Evolutionary conservation across 306 rosid genomes (phyloP), one percentile per base, ranked within the genome.

Genomic region (Morella rubra): DNA sequence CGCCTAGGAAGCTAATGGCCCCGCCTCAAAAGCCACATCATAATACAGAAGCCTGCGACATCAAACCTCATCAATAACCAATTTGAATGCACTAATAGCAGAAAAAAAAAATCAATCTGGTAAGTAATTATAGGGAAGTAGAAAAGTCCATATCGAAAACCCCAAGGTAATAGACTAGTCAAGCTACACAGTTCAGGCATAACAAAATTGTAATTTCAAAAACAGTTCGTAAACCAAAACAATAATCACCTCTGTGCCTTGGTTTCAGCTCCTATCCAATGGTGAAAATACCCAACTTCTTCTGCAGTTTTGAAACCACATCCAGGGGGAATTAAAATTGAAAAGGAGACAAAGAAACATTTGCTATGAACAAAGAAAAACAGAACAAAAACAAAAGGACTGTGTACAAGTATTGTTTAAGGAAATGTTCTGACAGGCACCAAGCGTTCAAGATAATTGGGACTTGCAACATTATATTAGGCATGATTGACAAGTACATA

Each of bases 31-130:
- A 71, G 50, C 71, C 75, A 64, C 75, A 46, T 41, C 5, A 8
- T 41, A 50, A 55, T 51, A 53, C 78, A 72, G 66, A 64, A 66
- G 3, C 47, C 50, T 72, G 82, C 58, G 15, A 65, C 52, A 50
- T 6, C 24, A 78, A 72, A 44, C 32, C 64, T 18, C 55, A 22
- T 73, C 52, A 40, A 69, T 22, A 68, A 70, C 13, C 41, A 42
- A 65, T 41, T 8, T 41, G 22, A 41, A 41, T 16, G 24, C 7
- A 40, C 15, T 65, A 41, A 20, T 4, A 18, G 0, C 16, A 41
- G 11, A 65, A 41, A 65, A 5, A 5, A 27, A 14, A 18, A 65
- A 40, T 41, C 50, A 42, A 40, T 44, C 15, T 45, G 37, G n/a
- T 20, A 40, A 37, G 27, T 18, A 65, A 59, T 59, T 59, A 10